These are phyloP conservation scores for Euphorbia peplus DNA, from an alignment of 345 rosid species.

Conservation along the genomic window DNA sequence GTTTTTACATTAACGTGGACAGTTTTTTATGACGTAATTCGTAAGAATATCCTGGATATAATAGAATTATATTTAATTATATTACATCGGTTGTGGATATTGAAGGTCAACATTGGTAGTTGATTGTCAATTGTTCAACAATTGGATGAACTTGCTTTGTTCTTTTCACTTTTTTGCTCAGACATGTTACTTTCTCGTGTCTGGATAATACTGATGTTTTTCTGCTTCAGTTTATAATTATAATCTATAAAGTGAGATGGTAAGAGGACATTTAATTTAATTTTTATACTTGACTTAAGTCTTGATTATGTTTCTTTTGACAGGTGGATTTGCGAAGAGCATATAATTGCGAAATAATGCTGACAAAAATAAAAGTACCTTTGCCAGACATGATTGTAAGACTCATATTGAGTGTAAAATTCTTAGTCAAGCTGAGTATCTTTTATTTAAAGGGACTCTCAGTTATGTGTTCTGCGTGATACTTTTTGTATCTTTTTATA, in stretches of 20 bases:
- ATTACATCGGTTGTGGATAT: not conserved
- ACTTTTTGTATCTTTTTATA: not conserved
- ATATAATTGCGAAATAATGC: conserved; percentile 98
- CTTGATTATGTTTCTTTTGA: conserved; percentile 24
- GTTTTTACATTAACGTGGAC: not conserved
- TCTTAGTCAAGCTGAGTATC: not conserved
- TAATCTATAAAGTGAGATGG: not conserved
- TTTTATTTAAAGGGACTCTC: not conserved
- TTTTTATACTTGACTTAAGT: conserved; percentile 3
- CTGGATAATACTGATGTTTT: no score
- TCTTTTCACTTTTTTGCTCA: not conserved
- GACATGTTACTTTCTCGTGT: not conserved
- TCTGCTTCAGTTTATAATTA: not conserved
- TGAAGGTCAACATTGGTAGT: not conserved
- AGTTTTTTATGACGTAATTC: not conserved
- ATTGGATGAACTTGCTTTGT: not conserved
- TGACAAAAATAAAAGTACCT: conserved; percentile 88
- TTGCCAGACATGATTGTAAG: conserved; percentile 95
- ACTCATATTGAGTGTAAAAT: conserved; percentile 15
- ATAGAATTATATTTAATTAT: not conserved
- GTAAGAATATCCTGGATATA: not conserved
- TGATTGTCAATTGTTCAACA: not conserved
- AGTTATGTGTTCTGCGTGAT: not conserved
- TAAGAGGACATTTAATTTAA: not conserved
- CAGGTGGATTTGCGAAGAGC: conserved; percentile 98